Base-by-base conservation (phyloP, 208 protist species). In the Herpetomonas samuelpessoai region DNA sequence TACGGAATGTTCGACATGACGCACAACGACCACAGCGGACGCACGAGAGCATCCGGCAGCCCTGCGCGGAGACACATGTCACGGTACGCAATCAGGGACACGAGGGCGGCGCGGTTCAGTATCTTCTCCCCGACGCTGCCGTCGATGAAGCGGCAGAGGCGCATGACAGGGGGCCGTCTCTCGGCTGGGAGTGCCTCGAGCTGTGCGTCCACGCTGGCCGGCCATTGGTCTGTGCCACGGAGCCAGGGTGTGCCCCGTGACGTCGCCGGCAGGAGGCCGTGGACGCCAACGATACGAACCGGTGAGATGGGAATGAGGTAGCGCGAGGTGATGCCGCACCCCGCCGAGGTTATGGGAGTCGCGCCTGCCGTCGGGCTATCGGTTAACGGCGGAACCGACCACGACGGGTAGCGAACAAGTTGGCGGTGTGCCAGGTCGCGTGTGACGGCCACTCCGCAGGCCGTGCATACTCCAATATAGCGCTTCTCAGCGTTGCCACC, bases 191-290 rank as follows among this genome's bases (percentile, higher is more conserved):
- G 69, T 1, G 52, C 61, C 38, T 83, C 73, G 19, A 81, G 65
- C 57, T 88, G 74, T 6, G 61, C 66, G 45, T 87, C 76, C 49
- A 83, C 76, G 39, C 74, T 64, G 7, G 74, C 61, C 2, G 76
- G 72, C 29, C 77, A 59, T n/a, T 79, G 64, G 29, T 66, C 53
- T 45, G n/a, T n/a, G n/a, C 76, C 76, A 31, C 76, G 75, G 39
- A 83, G 65, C 80, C 80, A 87, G 45, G 76, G 65, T 24, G 75
- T 83, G 14, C 76, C 80, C 28, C 80, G 80, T 45, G 69, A 83
- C 12, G 25, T 62, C 9, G 65, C 64, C 56, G 75, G 69, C 10
- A 73, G 31, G n/a, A 73, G 52, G 16, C 61, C 68, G 56, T 75
- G 68, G 57, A 62, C 80, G 25, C 75, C 80, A n/a, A 83, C 77